Evolutionary conservation across 805 yeast species (phyloP), one percentile per base, ranked within the genome.

Genomic region (Schwanniomyces polymorphus): DNA sequence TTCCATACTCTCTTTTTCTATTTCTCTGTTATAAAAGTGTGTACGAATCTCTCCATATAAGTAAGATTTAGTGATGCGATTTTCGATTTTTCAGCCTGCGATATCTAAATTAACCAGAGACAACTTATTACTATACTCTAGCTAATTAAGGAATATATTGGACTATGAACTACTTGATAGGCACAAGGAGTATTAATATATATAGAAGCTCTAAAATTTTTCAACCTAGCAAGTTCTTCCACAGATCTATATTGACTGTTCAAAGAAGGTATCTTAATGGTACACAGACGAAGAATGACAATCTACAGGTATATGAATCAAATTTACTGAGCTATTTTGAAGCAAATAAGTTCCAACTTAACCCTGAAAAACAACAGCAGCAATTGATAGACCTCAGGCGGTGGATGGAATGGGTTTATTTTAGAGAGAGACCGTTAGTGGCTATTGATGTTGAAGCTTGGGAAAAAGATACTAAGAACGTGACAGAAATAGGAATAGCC

Each of bases 401-500:
- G 1, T 47, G 53, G 21, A 60, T 67, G 60, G 47, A 52, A 14
- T 26, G 49, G 9, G 63, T 65, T 7, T 64, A 58, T 35, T 41
- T 49, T 8, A 44, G 66, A 33, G 51, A 56, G 25, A 44, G 67
- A 4, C 70, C 76, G 1, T 63, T 78, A 25, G 64, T 82, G 21
- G 67, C 79, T 7, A 64, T 83, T 35, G 88, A 83, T 58, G 67
- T 80, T 4, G 88, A 83, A 59, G 85, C 86, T 0, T 80, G 60
- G 62, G 88, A 82, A 53, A 56, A 59, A 33, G 62, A 72, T 53
- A 65, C 61, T 8, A 60, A 65, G 25, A 56, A 65, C 17, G 68
- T 83, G 11, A 83, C 86, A 0, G 88, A 83, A 54, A 72, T 83
- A 41, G 88, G 88, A 1, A 65, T 83, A 5, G 68, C 83, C 1